Percentiles rank a stretch among this genome's conserved stretches.
phyloP scores from a whole-genome alignment of 2,329 filamentous ascomycete species.

The Penicillium sp. region DNA sequence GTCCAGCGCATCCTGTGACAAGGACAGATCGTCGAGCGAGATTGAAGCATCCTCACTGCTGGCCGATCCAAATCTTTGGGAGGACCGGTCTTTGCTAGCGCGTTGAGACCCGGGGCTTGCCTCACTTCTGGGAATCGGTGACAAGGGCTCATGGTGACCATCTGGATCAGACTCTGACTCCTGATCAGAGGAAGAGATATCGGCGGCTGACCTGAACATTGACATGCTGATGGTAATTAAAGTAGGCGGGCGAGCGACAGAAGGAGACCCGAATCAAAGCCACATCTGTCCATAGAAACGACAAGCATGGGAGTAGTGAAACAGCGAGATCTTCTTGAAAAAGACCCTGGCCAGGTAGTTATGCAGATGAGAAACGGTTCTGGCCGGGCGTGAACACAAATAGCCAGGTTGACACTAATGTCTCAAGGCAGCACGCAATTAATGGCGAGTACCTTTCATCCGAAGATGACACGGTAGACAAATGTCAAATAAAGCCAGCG shows the following conservation, averaged over 20 bases:
- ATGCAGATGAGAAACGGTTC: neutral
- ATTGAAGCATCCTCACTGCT: conserved; percentile 15
- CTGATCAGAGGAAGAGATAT: conserved; percentile 37
- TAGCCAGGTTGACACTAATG: neutral
- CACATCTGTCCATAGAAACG: neutral
- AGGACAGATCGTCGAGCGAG: conserved; percentile 19
- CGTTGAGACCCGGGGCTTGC: neutral
- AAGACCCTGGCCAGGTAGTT: neutral
- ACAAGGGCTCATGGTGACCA: conserved; percentile 10
- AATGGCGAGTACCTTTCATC: neutral
- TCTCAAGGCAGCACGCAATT: neutral
- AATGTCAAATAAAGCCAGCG: conserved; percentile 7
- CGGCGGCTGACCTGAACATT: conserved; percentile 39
- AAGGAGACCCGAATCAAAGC: neutral
- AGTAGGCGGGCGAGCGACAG: neutral
- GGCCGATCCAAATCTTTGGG: conserved; percentile 1
- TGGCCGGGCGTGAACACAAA: neutral
- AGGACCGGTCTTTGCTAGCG: conserved; percentile 1
- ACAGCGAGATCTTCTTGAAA: neutral
- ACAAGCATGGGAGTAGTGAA: neutral
- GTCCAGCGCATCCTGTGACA: conserved; percentile 26
- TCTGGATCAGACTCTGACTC: conserved; percentile 25
- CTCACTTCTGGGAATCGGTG: conserved; percentile 1
- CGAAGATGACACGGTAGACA: conserved; percentile 8
- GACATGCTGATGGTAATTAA: conserved; percentile 30